Base-by-base conservation (phyloP, 305 asterid genomes). In the Fraxinus albicans region DNA sequence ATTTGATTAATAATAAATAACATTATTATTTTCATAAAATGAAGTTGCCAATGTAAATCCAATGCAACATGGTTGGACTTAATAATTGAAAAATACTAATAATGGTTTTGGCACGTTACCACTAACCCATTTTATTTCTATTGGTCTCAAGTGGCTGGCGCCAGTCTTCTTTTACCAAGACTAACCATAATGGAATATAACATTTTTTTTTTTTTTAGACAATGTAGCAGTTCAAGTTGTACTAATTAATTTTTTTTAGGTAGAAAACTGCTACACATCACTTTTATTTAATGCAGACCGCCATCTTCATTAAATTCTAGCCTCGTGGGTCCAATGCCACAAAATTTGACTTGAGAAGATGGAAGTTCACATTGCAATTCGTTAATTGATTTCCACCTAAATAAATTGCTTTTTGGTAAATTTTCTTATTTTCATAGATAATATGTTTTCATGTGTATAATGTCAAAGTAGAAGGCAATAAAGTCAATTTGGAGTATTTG, bases 81-180 rank as follows among this genome's bases (percentile, higher is more conserved):
- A 47, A 47, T 13, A 47, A 4, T 47, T 47, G 58, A 25, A 47
- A 47, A 47, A 47, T 47, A 15, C 19, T 15, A 3, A 3, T 4
- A 13, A 44, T 44, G 17, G 1, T 13, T 47, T 53, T 53, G 65
- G 65, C 25, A 5, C 65, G 25, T 53, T 53, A 0, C 25, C 23
- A 53, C 65, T 53, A 53, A 1, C 25, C 8, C 3, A 53, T 17
- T 53, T 5, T 53, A 17, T 53, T 53, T 17, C 63, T 53, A 53
- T 36, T 34, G 25, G 81, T 78, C 63, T 60, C 76, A 38, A 25
- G 8, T 63, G 82, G 82, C 31, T 12, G 69, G 77, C 82, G 77
- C 65, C 29, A 3, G 5, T 65, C 25, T 67, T 63, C 40, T 13
- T 13, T 17, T 58, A 55, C 35, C 65, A 53, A 6, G 65, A 17